phyloP scores from a whole-genome alignment of 2,329 filamentous ascomycete species.

The Fusarium dimerum region DNA sequence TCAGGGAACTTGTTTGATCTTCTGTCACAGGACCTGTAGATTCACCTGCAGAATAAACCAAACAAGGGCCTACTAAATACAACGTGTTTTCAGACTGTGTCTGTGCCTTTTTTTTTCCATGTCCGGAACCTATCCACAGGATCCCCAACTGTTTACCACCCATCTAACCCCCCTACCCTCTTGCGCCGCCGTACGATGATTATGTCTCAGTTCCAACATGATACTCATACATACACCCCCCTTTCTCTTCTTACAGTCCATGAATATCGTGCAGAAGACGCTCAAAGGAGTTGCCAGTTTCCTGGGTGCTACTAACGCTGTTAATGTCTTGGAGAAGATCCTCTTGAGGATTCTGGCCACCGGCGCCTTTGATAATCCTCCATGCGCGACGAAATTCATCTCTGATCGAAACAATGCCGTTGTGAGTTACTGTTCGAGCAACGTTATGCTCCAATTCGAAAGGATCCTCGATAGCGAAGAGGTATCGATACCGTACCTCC shows the following conservation, averaged over 20 bases:
- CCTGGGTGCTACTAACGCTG: constrained; percentile 14
- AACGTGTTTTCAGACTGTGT: no score
- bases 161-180: not conserved
- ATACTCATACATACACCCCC: constrained; percentile 16
- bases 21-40: constrained; percentile 17
- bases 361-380: constrained; percentile 63
- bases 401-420: constrained; percentile 77
- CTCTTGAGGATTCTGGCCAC: constrained; percentile 44
- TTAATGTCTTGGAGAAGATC: constrained; percentile 56
- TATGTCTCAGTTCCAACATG: constrained; percentile 6
- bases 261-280: constrained; percentile 38
- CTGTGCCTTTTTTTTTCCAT: no score
- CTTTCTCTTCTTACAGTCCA: constrained; percentile 18
- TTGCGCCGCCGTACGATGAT: constrained; percentile 8
- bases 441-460: constrained; percentile 90
- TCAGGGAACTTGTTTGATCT: constrained; percentile 29
- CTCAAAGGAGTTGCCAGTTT: constrained; percentile 26
- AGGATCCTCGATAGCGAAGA: constrained; percentile 90
- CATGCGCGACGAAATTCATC: constrained; percentile 84
- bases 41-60: not conserved
- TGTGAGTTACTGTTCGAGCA: constrained; percentile 80
- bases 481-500: constrained; percentile 76
- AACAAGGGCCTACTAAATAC: no score
- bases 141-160: not conserved
- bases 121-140: not conserved